Conservation (phyloP, 2,329 filamentous ascomycete species). For the Orbilia brochopaga region DNA sequence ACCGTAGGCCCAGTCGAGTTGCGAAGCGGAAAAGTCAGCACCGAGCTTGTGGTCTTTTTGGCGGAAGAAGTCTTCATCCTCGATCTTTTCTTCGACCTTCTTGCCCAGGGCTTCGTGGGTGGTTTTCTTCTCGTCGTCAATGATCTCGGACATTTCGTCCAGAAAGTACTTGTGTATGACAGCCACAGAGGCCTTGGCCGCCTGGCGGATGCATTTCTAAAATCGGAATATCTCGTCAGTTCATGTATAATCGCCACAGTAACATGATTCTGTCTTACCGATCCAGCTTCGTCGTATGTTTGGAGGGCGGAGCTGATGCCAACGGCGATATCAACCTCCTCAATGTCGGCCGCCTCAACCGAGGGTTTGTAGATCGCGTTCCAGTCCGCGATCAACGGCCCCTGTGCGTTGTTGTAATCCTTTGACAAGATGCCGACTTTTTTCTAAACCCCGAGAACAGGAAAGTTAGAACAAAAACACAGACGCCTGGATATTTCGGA, state of each 20-base stretch:
- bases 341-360: slow-evolving; percentile 76
- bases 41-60: slow-evolving; percentile 79
- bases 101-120: slow-evolving; percentile 85
- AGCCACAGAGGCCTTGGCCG: slow-evolving; percentile 90
- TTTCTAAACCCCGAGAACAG: slow-evolving; percentile 64
- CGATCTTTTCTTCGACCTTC: slow-evolving; percentile 88
- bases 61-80: slow-evolving; percentile 93
- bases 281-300: slow-evolving; percentile 91
- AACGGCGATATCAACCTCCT: slow-evolving; percentile 82
- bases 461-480: slow-evolving; percentile 13
- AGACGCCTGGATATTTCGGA: slow-evolving; percentile 6
- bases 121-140: slow-evolving; percentile 96
- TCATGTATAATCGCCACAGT: slow-evolving; percentile 18
- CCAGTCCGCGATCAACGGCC: slow-evolving; percentile 96
- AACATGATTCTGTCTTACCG: slow-evolving; percentile 66
- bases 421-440: slow-evolving; percentile 88
- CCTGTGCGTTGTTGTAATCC: slow-evolving; percentile 71
- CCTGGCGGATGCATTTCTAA: slow-evolving; percentile 86
- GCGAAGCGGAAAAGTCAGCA: slow-evolving; percentile 80
- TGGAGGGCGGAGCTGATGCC: slow-evolving; percentile 73
- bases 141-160: slow-evolving; percentile 94
- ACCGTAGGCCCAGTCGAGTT: slow-evolving; percentile 92
- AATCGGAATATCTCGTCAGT: neutral
- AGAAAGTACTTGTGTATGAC: slow-evolving; percentile 96
- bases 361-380: slow-evolving; percentile 73